Evolutionary conservation across 2,329 filamentous ascomycete species (phyloP).

Genomic region (Escovopsis sp.): DNA sequence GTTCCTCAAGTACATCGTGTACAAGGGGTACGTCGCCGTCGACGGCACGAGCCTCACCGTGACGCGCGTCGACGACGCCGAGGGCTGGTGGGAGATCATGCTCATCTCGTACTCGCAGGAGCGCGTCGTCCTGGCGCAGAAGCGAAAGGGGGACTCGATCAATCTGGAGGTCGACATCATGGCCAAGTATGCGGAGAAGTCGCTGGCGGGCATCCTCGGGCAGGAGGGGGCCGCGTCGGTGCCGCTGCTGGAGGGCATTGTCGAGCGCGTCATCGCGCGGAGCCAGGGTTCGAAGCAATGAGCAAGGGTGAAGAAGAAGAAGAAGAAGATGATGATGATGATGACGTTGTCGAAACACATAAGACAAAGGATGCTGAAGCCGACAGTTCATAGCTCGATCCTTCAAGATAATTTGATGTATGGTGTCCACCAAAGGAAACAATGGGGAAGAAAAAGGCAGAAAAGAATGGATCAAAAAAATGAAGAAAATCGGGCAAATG

Average conservation of each 20-base stretch:
- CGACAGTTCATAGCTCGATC: background rate
- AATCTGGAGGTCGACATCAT: slow-evolving; percentile 90
- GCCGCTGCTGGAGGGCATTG: slow-evolving; percentile 54
- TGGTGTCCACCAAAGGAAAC: background rate
- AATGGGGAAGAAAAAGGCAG: too few species aligned
- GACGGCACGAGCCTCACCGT: slow-evolving; percentile 92
- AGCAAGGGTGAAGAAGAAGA: too few species aligned
- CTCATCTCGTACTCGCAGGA: slow-evolving; percentile 93
- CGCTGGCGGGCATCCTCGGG: slow-evolving; percentile 54
- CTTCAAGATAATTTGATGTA: background rate
- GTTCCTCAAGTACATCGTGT: slow-evolving; percentile 75
- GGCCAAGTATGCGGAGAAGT: slow-evolving; percentile 81
- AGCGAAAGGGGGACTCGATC: slow-evolving; percentile 65
- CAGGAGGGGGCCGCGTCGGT: slow-evolving; percentile 34
- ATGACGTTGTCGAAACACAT: too few species aligned
- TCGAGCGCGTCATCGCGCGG: slow-evolving; percentile 59
- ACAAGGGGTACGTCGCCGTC: slow-evolving; percentile 90
- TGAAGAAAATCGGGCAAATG: too few species aligned
- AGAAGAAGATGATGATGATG: too few species aligned
- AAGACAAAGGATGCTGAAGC: too few species aligned
- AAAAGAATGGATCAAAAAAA: too few species aligned
- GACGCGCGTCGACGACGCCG: slow-evolving; percentile 65
- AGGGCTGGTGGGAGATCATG: slow-evolving; percentile 91
- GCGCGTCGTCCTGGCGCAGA: slow-evolving; percentile 67
- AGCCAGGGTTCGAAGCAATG: slow-evolving; percentile 19